Evolutionary conservation across 176 grass and related monocot genomes (phyloP).

Genomic region (Chloris gayana): DNA sequence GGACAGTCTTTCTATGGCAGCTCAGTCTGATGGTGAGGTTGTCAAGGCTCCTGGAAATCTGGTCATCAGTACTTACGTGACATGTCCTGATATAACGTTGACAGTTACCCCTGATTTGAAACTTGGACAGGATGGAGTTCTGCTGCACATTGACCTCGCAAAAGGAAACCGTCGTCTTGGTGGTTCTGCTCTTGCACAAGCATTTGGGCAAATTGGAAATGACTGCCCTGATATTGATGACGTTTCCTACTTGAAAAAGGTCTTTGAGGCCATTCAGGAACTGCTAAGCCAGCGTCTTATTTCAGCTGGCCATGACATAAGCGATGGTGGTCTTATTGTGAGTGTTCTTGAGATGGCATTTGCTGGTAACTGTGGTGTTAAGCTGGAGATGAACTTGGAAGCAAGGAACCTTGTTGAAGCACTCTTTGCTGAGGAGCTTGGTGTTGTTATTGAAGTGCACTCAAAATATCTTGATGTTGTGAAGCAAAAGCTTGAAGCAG

Average conservation of each 20-base stretch:
- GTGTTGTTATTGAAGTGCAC: slow-evolving; percentile 73
- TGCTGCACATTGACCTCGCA: slow-evolving; percentile 86
- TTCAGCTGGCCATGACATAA: slow-evolving; percentile 87
- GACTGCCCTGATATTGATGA: slow-evolving; percentile 91
- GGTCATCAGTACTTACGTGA: slow-evolving; percentile 85
- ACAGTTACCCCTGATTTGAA: slow-evolving; percentile 93
- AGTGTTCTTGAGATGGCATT: slow-evolving; percentile 90
- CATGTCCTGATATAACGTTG: slow-evolving; percentile 92
- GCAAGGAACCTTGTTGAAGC: slow-evolving; percentile 55
- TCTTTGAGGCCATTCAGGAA: slow-evolving; percentile 72
- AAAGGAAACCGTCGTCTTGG: slow-evolving; percentile 70
- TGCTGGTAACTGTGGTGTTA: slow-evolving; percentile 82
- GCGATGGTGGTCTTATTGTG: slow-evolving; percentile 87
- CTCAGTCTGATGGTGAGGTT: slow-evolving; percentile 71
- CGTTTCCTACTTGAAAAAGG: slow-evolving; percentile 69
- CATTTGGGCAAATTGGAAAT: slow-evolving; percentile 85
- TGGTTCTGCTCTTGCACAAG: slow-evolving; percentile 85
- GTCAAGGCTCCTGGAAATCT: slow-evolving; percentile 95
- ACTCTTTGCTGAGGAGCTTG: slow-evolving; percentile 89
- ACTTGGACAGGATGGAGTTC: slow-evolving; percentile 67
- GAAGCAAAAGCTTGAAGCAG: slow-evolving; percentile 62
- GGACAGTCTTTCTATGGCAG: slow-evolving; percentile 97
- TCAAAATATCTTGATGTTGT: slow-evolving; percentile 48
- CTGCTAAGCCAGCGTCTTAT: slow-evolving; percentile 68
- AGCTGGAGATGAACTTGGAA: slow-evolving; percentile 64